These are phyloP conservation scores for Gautieria morchelliformis DNA, from an alignment of 768 basidiomycete species.

Conservation along the genomic window DNA sequence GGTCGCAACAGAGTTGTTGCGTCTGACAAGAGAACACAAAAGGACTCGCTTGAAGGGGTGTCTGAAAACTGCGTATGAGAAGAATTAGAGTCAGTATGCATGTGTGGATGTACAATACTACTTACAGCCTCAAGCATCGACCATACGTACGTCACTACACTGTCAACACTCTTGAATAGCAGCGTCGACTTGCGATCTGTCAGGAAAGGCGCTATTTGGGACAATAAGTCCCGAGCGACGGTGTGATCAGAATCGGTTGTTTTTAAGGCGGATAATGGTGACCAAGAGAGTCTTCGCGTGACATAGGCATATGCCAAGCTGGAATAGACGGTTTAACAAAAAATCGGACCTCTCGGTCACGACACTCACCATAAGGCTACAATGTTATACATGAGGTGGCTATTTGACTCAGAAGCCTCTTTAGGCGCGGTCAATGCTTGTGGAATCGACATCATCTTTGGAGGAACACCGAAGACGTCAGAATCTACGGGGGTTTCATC, in stretches of 20 bases:
- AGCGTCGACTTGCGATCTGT: slow-evolving; percentile 46
- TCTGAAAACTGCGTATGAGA: background rate
- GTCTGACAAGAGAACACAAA: slow-evolving; percentile 50
- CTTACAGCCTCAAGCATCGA: slow-evolving; percentile 52
- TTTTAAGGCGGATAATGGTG: slow-evolving; percentile 40
- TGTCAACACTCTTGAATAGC: slow-evolving; percentile 40
- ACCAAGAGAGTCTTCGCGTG: slow-evolving; percentile 51
- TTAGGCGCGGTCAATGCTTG: slow-evolving; percentile 32
- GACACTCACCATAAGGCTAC: slow-evolving; percentile 53
- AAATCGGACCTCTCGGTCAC: background rate
- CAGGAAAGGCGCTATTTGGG: slow-evolving; percentile 55
- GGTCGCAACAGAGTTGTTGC: slow-evolving; percentile 44
- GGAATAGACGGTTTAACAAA: background rate
- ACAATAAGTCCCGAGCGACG: slow-evolving; percentile 40
- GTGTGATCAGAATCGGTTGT: slow-evolving; percentile 32
- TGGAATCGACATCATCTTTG: slow-evolving; percentile 39
- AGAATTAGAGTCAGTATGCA: background rate
- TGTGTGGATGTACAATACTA: background rate
- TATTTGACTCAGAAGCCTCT: slow-evolving; percentile 18
- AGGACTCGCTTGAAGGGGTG: slow-evolving; percentile 12
- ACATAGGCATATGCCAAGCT: slow-evolving; percentile 64
- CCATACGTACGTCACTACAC: slow-evolving; percentile 54
- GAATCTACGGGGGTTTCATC: slow-evolving; percentile 8
- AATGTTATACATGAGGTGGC: slow-evolving; percentile 56
- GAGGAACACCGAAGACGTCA: slow-evolving; percentile 26